Conservation (phyloP, 139 green algal species). For the Picochlorum sp. region DNA sequence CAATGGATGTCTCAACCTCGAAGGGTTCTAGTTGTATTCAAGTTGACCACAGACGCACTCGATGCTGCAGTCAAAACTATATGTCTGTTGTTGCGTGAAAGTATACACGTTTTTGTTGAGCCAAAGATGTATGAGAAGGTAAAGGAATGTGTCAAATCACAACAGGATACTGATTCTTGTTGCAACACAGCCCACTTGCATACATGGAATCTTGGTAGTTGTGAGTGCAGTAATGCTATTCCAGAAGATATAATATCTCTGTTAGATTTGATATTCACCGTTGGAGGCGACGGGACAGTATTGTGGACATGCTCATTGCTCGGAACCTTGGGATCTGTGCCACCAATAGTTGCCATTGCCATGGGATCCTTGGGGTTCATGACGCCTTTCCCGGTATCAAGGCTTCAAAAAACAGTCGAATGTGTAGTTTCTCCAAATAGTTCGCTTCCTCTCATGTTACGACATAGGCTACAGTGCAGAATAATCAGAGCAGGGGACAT, state of each 20-base stretch:
- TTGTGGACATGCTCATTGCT: constrained; percentile 82
- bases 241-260: constrained; percentile 36
- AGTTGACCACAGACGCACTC: constrained; percentile 29
- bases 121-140: constrained; percentile 28
- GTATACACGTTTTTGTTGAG: constrained; percentile 40
- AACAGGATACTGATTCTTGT: not conserved
- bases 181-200: not conserved
- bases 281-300: constrained; percentile 87
- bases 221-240: constrained; percentile 12
- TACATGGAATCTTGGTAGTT: not conserved
- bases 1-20: constrained; percentile 44
- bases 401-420: constrained; percentile 37
- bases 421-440: constrained; percentile 26
- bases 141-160: not conserved
- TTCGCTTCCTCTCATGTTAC: constrained; percentile 70
- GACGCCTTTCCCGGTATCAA: constrained; percentile 57
- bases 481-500: constrained; percentile 14
- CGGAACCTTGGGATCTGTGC: constrained; percentile 52
- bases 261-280: constrained; percentile 73
- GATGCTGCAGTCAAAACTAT: constrained; percentile 21
- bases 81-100: constrained; percentile 32
- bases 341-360: constrained; percentile 76
- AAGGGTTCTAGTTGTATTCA: constrained; percentile 41
- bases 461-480: constrained; percentile 69
- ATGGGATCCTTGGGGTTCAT: constrained; percentile 89